These are phyloP conservation scores for Cladophialophora immunda DNA, from an alignment of 2,329 filamentous ascomycete genomes.

Conservation along the genomic window DNA sequence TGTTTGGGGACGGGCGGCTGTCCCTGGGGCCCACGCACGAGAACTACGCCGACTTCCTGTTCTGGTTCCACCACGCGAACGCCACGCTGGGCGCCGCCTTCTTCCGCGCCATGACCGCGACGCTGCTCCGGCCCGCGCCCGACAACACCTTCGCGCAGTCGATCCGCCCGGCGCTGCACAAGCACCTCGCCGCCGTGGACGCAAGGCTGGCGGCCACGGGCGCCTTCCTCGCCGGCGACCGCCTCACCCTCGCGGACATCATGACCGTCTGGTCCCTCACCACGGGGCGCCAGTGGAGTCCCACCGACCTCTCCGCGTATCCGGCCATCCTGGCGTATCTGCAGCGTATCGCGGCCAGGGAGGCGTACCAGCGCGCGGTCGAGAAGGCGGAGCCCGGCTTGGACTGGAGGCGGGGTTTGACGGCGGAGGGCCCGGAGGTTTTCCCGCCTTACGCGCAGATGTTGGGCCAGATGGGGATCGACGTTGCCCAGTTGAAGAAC, in stretches of 20 bases:
- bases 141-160: slow-evolving; percentile 46
- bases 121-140: slow-evolving; percentile 44
- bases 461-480: slow-evolving; percentile 19
- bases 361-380: slow-evolving; percentile 59
- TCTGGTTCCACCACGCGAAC: slow-evolving; percentile 70
- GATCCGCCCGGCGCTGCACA: slow-evolving; percentile 47
- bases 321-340: slow-evolving; percentile 58
- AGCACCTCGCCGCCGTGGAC: slow-evolving; percentile 58
- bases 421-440: slow-evolving; percentile 19
- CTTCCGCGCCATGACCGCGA: slow-evolving; percentile 49
- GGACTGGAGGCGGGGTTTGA: slow-evolving; percentile 40
- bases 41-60: slow-evolving; percentile 68
- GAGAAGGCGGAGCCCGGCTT: slow-evolving; percentile 60
- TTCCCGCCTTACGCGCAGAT: slow-evolving; percentile 14
- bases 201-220: slow-evolving; percentile 55
- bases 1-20: slow-evolving; percentile 62
- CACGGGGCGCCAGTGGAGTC: slow-evolving; percentile 65
- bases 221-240: slow-evolving; percentile 66
- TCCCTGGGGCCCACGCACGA: slow-evolving; percentile 55
- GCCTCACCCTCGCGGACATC: slow-evolving; percentile 72
- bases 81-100: slow-evolving; percentile 55
- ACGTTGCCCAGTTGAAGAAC: neutral
- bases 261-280: slow-evolving; percentile 70
- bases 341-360: slow-evolving; percentile 53
- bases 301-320: slow-evolving; percentile 54